A percentile compares a stretch with the other conserved stretches of the same genome.
Conservation (phyloP, 2,329 filamentous ascomycete species). For the Monosporascus cannonballus region DNA sequence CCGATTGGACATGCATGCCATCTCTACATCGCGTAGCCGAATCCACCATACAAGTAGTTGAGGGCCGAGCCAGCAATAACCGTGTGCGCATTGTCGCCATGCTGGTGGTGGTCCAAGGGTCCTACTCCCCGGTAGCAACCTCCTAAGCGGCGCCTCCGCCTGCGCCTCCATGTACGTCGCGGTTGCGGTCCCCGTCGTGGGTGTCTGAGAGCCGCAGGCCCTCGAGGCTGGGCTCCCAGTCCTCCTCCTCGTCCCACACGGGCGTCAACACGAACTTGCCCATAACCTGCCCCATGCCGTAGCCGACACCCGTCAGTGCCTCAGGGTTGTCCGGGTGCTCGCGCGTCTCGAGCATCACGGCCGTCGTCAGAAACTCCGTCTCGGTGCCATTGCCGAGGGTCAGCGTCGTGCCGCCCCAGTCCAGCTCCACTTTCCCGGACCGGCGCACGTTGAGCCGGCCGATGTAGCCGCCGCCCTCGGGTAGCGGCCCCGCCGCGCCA, state of each 20-base stretch:
- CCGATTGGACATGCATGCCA: neutral
- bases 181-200: neutral
- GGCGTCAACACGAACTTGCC: constrained; percentile 56
- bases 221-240: constrained; percentile 42
- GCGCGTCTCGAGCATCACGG: constrained; percentile 52
- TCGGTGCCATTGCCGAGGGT: constrained; percentile 47
- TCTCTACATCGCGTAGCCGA: neutral
- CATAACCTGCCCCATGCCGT: constrained; percentile 58
- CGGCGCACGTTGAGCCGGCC: constrained; percentile 55
- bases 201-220: constrained; percentile 18
- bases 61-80: neutral
- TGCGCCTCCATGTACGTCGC: no score
- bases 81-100: neutral
- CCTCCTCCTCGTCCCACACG: constrained; percentile 51
- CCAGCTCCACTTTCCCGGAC: constrained; percentile 56
- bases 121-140: neutral
- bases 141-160: no score
- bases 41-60: neutral
- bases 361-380: constrained; percentile 49
- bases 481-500: constrained; percentile 24
- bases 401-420: constrained; percentile 54
- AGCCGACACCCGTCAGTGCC: constrained; percentile 40
- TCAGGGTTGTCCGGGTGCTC: constrained; percentile 41
- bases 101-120: neutral
- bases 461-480: constrained; percentile 50